Conservation (phyloP, 176 grass and related monocot genomes). For the Oryza australiensis region DNA sequence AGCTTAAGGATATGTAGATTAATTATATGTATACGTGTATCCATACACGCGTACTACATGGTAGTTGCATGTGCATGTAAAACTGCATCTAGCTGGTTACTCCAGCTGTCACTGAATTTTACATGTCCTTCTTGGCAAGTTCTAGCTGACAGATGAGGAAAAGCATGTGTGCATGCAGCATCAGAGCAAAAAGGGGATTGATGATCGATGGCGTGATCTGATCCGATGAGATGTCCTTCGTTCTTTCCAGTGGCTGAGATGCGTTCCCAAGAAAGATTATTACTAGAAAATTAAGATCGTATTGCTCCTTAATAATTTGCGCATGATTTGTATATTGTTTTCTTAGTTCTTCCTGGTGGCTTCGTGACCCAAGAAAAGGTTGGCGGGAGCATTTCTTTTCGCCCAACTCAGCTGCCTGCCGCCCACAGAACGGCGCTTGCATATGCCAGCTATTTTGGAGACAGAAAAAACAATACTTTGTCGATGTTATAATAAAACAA, state of each 20-base stretch:
- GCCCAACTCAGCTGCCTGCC: conserved; percentile 5
- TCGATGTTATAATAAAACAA: too few relatives aligned
- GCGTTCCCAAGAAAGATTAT: background rate
- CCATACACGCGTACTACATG: too few relatives aligned
- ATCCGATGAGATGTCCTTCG: background rate
- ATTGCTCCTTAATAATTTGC: background rate
- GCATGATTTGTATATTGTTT: background rate
- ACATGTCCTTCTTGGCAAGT: background rate
- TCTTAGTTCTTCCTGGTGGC: conserved; percentile 39
- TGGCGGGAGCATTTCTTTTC: conserved; percentile 21
- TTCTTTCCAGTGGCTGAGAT: conserved; percentile 2
- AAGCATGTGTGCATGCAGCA: background rate
- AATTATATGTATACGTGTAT: background rate
- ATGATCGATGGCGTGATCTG: background rate
- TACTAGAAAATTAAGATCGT: background rate
- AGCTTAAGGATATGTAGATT: conserved; percentile 25
- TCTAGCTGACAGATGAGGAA: background rate
- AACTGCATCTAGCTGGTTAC: background rate
- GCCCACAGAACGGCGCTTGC: conserved; percentile 21
- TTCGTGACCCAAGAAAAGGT: conserved; percentile 44
- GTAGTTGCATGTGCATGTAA: too few relatives aligned
- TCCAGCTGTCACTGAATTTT: conserved; percentile 25
- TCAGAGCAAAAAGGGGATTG: background rate
- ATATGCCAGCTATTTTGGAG: conserved; percentile 23
- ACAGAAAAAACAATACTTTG: conserved; percentile 17